These are phyloP conservation scores for Thozetella sp. DNA, from an alignment of 495 filamentous ascomycete species.

Conservation along the genomic window DNA sequence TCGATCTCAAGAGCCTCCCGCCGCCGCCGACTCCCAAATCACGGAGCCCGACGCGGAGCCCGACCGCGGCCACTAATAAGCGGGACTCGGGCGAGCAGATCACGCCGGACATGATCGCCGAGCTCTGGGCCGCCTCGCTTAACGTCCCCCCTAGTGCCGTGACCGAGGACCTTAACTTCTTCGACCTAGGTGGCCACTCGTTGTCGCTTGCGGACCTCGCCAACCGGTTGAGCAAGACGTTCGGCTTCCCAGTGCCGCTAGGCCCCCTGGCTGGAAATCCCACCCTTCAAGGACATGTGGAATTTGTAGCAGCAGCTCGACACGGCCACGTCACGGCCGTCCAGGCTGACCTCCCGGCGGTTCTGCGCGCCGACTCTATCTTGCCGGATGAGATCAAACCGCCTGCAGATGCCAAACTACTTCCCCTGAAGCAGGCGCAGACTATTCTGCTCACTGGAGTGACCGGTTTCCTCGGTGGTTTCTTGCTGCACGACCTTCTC, in stretches of 20 bases:
- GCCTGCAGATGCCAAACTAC: slow-evolving; percentile 38
- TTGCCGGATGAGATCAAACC: slow-evolving; percentile 62
- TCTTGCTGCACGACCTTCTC: slow-evolving; percentile 36
- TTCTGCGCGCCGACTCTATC: slow-evolving; percentile 58
- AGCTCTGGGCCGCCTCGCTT: slow-evolving; percentile 61
- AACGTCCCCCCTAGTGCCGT: slow-evolving; percentile 53
- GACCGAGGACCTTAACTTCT: slow-evolving; percentile 66
- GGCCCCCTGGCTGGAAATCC: slow-evolving; percentile 62
- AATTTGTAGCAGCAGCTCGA: slow-evolving; percentile 56
- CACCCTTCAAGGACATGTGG: slow-evolving; percentile 62
- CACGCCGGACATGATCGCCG: slow-evolving; percentile 53
- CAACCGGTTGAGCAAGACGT: slow-evolving; percentile 55
- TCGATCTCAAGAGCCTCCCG: slow-evolving; percentile 64
- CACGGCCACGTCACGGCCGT: slow-evolving; percentile 68
- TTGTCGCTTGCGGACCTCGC: slow-evolving; percentile 67
- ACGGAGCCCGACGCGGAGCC: slow-evolving; percentile 12
- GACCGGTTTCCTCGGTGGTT: slow-evolving; percentile 42
- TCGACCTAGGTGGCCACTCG: slow-evolving; percentile 71
- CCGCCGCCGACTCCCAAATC: slow-evolving; percentile 31
- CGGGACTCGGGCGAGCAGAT: slow-evolving; percentile 46
- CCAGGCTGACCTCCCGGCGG: slow-evolving; percentile 64
- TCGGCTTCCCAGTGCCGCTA: slow-evolving; percentile 64
- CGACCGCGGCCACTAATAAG: slow-evolving; percentile 25
- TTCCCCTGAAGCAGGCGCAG: slow-evolving; percentile 55
- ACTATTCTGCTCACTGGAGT: slow-evolving; percentile 46